phyloP scores from a whole-genome alignment of 1,284 basidiomycete species.

The Puccinia hordei region DNA sequence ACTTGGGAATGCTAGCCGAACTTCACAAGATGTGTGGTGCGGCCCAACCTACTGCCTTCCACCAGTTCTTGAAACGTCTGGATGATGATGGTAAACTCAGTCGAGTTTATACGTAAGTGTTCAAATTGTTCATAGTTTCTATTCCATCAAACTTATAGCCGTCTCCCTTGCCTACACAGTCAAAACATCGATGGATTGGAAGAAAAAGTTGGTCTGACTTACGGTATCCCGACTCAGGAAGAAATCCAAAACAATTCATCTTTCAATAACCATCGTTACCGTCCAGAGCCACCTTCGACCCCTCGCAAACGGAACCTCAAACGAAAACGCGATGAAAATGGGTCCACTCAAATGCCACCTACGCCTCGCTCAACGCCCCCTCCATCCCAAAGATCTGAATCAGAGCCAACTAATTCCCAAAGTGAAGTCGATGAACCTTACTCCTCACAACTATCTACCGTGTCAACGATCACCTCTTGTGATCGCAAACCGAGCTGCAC shows the following conservation, averaged over 20 bases:
- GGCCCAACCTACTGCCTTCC: conserved; percentile 59
- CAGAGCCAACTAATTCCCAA: conserved; percentile 12
- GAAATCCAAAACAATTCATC: conserved; percentile 20
- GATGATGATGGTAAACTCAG: conserved; percentile 58
- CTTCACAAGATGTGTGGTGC: conserved; percentile 58
- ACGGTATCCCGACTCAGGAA: conserved; percentile 56
- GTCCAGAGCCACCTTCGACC: conserved; percentile 6
- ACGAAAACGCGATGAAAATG: conserved; percentile 42
- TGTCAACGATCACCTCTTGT: not conserved
- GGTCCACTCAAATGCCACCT: conserved; percentile 29
- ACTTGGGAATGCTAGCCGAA: conserved; percentile 59
- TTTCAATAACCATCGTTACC: not conserved
- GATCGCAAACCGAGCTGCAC: not conserved
- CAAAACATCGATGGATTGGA: conserved; percentile 61
- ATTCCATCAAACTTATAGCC: too few relatives aligned
- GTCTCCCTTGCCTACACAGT: not conserved
- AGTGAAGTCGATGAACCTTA: conserved; percentile 3
- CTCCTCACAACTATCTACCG: conserved; percentile 21
- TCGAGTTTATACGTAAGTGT: conserved; percentile 57
- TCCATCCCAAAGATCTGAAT: conserved; percentile 7
- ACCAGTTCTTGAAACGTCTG: conserved; percentile 58
- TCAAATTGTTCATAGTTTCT: not conserved
- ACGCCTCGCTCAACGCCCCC: conserved; percentile 31
- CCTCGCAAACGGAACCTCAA: conserved; percentile 29
- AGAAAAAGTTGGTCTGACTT: conserved; percentile 58